Evolutionary conservation across 2,329 filamentous ascomycete genomes (phyloP), one percentile per base, ranked within the genome.

Genomic region (Fusarium sp.): DNA sequence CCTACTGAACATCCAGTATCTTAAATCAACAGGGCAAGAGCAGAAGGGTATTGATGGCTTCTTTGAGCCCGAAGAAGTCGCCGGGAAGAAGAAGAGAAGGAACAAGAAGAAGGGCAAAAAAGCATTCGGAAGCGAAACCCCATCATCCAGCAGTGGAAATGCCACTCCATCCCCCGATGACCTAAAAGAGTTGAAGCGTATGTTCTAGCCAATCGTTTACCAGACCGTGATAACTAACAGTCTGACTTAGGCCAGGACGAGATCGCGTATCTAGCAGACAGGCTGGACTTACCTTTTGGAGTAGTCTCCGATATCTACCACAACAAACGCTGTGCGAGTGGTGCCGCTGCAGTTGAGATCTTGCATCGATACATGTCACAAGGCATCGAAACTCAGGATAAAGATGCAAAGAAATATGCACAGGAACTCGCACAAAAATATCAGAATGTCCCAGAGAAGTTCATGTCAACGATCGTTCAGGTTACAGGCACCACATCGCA

Each of bases 41-140:
- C 84, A 87, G 4, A 96, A 93, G 79, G 94, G 95, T 1, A 86
- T 98, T n/a, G 94, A 98, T 66, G 94, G 90, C 0, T 98, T 98
- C 79, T 90, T 90, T 28, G 87, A 90, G 44, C 87, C 87, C 0
- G 87, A 90, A 22, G 82, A 86, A 22, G 81, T 83, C 2, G 80
- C 80, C 2, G 78, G 70, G 35, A 86, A 84, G 69, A 81, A 79
- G 39, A 87, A 84, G 72, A 82, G 79, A 66, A 81, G 75, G 30
- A 82, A 79, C 44, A 79, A 79, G 66, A 82, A 81, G 66, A 75
- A 77, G 80, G 70, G 70, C 18, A 78, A 79, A 75, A 75, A 65
- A 62, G 24, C 70, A 22, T 20, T 57, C 1, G 57, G 48, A 10
- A 70, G 69, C 24, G 63, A 71, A 42, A 62, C 48, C n/a, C 55